Evolutionary conservation across 495 filamentous ascomycete species (phyloP), one percentile per base, ranked within the genome.

Genomic region (Penicillium cinerascens): DNA sequence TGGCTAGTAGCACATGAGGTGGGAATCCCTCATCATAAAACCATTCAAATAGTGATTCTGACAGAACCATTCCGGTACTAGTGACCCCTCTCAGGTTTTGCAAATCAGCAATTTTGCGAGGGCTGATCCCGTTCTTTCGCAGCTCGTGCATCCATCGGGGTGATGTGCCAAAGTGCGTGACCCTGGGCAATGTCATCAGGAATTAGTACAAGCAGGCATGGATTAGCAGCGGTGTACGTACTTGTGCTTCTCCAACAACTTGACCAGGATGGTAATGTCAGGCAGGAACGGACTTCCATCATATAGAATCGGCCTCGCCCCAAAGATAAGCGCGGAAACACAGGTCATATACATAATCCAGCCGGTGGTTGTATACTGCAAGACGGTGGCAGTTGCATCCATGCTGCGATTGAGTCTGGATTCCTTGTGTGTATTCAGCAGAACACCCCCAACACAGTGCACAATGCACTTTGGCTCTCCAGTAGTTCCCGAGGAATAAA

Each of bases 391-490:
- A n/a, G 78, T 64, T 0, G 77, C 50, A 2, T 65, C 63, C 22
- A 77, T 52, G 21, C 81, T 78, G 23, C 79, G 68, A 65, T 90
- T 85, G n/a, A 90, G 65, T 4, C 66, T 64, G 13, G 68, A 66
- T 60, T 91, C 87, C 60, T 88, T 89, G 52, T 60, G 67, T 2
- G 63, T 64, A 55, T 77, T 58, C 23, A 61, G 27, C 6, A 61
- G 22, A 0, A 54, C 47, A 5, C 54, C 59, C n/a, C 55, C 55
- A 0, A 55, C 59, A n/a, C 43, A 55, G 25, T 92, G 88, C 15
- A 89, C 83, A 56, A 92, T 92, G 63, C 88, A 89, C 59, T 92
- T 92, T 3, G 88, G 88, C 25, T 87, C 79, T 2, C 87, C 88
- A 3, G 88, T 92, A 0, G 88, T 92, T 3, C 88, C 88, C 21